Conservation (phyloP, 1,284 basidiomycete genomes). For the Marasmius oreades region DNA sequence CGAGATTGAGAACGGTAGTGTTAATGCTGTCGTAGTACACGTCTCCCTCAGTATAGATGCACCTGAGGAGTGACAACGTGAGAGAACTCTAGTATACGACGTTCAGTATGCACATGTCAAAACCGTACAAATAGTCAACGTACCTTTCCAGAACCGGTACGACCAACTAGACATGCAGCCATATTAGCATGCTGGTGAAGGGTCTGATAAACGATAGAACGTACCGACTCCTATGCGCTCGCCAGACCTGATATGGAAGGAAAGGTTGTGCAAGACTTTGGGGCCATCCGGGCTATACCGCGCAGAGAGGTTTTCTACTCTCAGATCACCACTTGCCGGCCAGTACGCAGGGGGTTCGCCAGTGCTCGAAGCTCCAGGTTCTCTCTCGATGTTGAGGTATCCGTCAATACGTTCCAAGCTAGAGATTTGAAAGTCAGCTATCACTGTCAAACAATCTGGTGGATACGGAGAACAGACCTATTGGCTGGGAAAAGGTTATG, state of each 20-base stretch:
- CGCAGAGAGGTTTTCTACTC: conserved; percentile 58
- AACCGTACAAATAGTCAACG: conserved; percentile 30
- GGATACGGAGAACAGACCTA: not conserved
- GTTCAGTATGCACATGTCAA: conserved; percentile 30
- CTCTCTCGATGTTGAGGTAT: conserved; percentile 72
- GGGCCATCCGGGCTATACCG: conserved; percentile 50
- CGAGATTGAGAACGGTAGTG: conserved; percentile 55
- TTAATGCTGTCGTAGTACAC: conserved; percentile 49
- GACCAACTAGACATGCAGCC: conserved; percentile 45
- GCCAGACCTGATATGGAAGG: conserved; percentile 54
- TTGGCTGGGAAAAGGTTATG: not conserved
- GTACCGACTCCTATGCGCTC: conserved; percentile 59
- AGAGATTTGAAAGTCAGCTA: not conserved
- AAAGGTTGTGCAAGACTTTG: conserved; percentile 51
- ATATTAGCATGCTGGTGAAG: not conserved
- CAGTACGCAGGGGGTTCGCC: conserved; percentile 74
- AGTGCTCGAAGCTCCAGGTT: conserved; percentile 44
- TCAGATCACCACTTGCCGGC: conserved; percentile 70
- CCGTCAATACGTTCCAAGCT: conserved; percentile 74
- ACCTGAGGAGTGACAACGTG: conserved; percentile 49
- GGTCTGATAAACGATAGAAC: conserved; percentile 11
- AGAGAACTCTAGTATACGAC: conserved; percentile 38
- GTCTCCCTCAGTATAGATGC: conserved; percentile 54
- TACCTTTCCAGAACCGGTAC: conserved; percentile 75
- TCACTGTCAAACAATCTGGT: no score